Evolutionary conservation across 305 asterid species (phyloP).

Genomic region (Withania somnifera): DNA sequence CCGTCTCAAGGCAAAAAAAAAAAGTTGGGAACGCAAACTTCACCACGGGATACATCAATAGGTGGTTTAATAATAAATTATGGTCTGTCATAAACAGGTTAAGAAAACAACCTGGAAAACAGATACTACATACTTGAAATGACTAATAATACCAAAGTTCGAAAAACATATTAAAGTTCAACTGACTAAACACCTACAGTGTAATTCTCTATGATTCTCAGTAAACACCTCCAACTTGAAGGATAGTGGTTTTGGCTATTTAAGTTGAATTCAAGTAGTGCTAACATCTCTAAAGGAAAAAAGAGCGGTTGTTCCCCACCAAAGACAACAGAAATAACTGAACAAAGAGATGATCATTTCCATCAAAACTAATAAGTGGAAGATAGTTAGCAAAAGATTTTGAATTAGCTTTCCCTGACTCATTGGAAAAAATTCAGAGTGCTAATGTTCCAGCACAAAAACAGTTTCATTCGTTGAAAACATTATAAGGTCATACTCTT

Average conservation of each 20-base stretch:
- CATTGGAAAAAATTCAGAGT: not conserved
- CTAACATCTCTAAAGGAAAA: not conserved
- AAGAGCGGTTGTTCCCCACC: not conserved
- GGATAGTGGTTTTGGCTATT: not conserved
- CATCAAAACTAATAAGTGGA: not conserved
- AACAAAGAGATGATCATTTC: not conserved
- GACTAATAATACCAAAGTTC: not conserved
- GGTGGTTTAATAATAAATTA: not conserved
- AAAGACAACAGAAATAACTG: not conserved
- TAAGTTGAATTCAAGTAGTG: not conserved
- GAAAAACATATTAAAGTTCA: not conserved
- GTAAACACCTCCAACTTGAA: not conserved
- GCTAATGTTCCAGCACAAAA: not conserved
- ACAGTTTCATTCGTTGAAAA: not conserved
- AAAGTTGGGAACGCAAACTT: not conserved
- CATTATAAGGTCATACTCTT: not conserved
- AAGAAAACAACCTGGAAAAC: not conserved
- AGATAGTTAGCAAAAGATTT: not conserved
- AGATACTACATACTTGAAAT: not conserved
- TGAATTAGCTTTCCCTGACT: not conserved
- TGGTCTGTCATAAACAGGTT: not conserved
- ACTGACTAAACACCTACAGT: not conserved
- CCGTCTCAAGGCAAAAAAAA: not conserved
- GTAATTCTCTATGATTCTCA: not conserved
- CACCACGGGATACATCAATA: not conserved